A percentile compares a stretch with the other conserved stretches of the same genome.
phyloP scores from a whole-genome alignment of 331 rosid species.

The Spiraea crenata region DNA sequence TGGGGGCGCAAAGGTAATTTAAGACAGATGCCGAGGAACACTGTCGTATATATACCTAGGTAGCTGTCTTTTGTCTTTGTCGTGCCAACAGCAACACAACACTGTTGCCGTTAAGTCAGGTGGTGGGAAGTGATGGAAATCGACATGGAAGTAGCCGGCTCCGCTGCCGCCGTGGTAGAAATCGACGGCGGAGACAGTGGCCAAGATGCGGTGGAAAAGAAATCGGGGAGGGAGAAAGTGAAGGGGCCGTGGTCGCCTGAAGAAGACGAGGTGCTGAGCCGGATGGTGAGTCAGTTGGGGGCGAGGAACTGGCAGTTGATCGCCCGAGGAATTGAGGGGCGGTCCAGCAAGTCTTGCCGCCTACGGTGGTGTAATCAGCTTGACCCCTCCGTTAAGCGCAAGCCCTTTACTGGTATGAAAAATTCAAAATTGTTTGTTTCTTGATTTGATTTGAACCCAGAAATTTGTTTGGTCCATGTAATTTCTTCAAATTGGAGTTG shows the following conservation, averaged over 20 bases:
- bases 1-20: not conserved
- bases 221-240: slow-evolving; percentile 40
- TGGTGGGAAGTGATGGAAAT: not conserved
- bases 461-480: not conserved
- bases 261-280: slow-evolving; percentile 56
- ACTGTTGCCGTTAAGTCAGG: slow-evolving; percentile 39
- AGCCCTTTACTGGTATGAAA: slow-evolving; percentile 72
- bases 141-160: slow-evolving; percentile 1
- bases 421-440: too few relatives aligned
- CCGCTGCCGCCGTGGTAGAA: slow-evolving; percentile 27
- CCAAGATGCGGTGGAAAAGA: slow-evolving; percentile 45
- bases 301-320: slow-evolving; percentile 75
- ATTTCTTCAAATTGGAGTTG: not conserved
- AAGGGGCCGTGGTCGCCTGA: slow-evolving; percentile 80
- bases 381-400: slow-evolving; percentile 90
- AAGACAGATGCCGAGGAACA: too few relatives aligned
- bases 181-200: slow-evolving; percentile 24
- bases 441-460: not conserved
- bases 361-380: slow-evolving; percentile 98
- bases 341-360: slow-evolving; percentile 86
- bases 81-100: not conserved
- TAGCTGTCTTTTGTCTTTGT: not conserved
- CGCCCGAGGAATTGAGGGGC: slow-evolving; percentile 66
- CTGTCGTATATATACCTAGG: too few relatives aligned
- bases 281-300: slow-evolving; percentile 64